Evolutionary conservation across 2,329 filamentous ascomycete species (phyloP).

Genomic region (Neonectria coccinea): DNA sequence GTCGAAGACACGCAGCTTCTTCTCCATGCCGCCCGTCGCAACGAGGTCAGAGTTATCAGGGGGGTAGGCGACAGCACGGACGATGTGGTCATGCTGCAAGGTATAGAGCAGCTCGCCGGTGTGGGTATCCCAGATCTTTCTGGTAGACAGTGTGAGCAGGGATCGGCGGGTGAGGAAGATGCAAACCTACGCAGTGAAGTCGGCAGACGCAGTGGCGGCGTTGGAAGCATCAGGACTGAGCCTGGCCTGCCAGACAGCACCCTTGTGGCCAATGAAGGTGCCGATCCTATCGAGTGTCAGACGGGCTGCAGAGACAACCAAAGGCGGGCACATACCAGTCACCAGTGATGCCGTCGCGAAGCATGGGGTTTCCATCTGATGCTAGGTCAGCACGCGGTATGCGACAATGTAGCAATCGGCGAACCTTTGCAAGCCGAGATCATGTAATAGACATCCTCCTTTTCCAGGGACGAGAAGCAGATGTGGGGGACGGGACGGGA

Average conservation of each 20-base stretch:
- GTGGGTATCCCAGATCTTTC: conserved; percentile 97
- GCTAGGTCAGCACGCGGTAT: conserved; percentile 39
- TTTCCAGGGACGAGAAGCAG: conserved; percentile 85
- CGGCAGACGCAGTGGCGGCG: conserved; percentile 92
- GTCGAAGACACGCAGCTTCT: conserved; percentile 95
- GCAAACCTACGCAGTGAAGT: conserved; percentile 85
- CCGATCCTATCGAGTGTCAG: conserved; percentile 79
- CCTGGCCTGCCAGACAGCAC: conserved; percentile 95
- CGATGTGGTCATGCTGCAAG: conserved; percentile 93
- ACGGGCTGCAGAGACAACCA: conserved; percentile 7
- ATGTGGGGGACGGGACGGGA: conserved; percentile 92
- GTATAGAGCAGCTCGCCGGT: conserved; percentile 90
- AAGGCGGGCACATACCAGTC: conserved; percentile 74
- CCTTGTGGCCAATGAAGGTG: conserved; percentile 98
- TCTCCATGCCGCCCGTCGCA: conserved; percentile 94
- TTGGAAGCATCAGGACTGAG: conserved; percentile 88
- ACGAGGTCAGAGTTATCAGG: conserved; percentile 84
- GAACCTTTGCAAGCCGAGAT: conserved; percentile 92
- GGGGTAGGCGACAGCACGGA: conserved; percentile 91
- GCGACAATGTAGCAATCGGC: conserved; percentile 32
- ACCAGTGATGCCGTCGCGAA: conserved; percentile 93
- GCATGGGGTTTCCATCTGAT: conserved; percentile 96
- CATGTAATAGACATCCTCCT: conserved; percentile 88
- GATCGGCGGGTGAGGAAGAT: neutral
- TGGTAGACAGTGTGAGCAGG: conserved; percentile 56